Percentiles rank a stretch among this genome's conserved stretches.
phyloP scores from a whole-genome alignment of 2,329 filamentous ascomycete species.

The Colletotrichum tropicicola region DNA sequence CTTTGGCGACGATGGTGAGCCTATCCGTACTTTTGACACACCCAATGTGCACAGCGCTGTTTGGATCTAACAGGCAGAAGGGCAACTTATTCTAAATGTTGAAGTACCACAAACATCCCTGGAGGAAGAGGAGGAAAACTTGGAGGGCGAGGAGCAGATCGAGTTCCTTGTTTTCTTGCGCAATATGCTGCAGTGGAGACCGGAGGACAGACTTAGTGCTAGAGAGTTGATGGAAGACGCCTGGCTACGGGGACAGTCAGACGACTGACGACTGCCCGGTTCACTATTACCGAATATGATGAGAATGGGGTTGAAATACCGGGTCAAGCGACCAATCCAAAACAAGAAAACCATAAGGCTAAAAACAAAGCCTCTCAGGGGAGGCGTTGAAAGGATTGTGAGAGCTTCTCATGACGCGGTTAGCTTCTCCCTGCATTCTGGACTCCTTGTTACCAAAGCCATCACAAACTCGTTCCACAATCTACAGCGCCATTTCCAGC shows the following conservation, averaged over 20 bases:
- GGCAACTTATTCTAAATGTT: background rate
- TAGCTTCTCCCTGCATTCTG: no score
- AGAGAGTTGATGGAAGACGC: conserved; percentile 24
- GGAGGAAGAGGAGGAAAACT: conserved; percentile 16
- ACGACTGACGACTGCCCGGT: conserved; percentile 29
- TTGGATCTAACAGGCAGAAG: background rate
- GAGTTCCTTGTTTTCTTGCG: conserved; percentile 33
- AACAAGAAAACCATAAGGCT: no score
- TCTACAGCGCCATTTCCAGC: no score
- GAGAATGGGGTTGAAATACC: no score
- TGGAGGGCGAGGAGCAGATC: conserved; percentile 32
- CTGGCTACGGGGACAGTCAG: conserved; percentile 9
- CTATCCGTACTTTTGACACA: accelerated
- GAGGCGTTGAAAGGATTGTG: no score
- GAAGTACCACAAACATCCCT: conserved; percentile 21
- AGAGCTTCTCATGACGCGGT: no score
- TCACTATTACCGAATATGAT: no score
- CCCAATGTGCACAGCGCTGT: no score
- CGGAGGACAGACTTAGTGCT: conserved; percentile 35
- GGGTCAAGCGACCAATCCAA: no score
- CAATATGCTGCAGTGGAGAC: conserved; percentile 38
- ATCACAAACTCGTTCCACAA: no score
- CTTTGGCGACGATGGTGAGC: conserved; percentile 35
- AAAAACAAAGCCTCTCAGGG: no score
- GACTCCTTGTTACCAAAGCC: no score